Conservation (phyloP, 345 rosid genomes). For the Salix brachista region DNA sequence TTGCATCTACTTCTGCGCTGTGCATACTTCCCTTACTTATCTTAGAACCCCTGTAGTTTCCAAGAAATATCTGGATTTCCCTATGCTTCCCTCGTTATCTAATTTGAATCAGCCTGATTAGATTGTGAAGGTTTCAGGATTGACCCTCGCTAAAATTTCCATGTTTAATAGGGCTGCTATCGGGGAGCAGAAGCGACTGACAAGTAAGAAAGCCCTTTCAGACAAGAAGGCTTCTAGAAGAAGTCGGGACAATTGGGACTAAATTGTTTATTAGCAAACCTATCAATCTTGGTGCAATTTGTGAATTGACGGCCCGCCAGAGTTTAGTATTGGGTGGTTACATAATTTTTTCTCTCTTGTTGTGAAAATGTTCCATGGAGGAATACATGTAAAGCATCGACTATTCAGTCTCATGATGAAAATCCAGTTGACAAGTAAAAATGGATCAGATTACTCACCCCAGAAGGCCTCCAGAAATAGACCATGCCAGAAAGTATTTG, state of each 20-base stretch:
- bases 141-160: not conserved
- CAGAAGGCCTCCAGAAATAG: not conserved
- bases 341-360: not conserved
- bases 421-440: not conserved
- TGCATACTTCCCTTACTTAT: not conserved
- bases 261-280: not conserved
- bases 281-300: not conserved
- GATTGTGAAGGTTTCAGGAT: not conserved
- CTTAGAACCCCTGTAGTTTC: not conserved
- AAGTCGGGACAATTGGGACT: conserved; percentile 75
- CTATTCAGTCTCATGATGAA: not conserved
- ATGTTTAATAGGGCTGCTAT: conserved; percentile 62
- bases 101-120: too few species aligned
- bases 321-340: not conserved
- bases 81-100: not conserved
- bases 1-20: conserved; percentile 2
- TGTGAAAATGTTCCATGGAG: not conserved
- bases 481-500: not conserved
- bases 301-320: not conserved
- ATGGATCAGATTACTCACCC: not conserved
- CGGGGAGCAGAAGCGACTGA: conserved; percentile 74
- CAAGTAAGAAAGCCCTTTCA: conserved; percentile 69
- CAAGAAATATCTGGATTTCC: not conserved
- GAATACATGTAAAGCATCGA: not conserved
- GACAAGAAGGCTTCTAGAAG: conserved; percentile 83